phyloP scores from a whole-genome alignment of 2,329 filamentous ascomycete species.

The Aspergillus alliaceus region DNA sequence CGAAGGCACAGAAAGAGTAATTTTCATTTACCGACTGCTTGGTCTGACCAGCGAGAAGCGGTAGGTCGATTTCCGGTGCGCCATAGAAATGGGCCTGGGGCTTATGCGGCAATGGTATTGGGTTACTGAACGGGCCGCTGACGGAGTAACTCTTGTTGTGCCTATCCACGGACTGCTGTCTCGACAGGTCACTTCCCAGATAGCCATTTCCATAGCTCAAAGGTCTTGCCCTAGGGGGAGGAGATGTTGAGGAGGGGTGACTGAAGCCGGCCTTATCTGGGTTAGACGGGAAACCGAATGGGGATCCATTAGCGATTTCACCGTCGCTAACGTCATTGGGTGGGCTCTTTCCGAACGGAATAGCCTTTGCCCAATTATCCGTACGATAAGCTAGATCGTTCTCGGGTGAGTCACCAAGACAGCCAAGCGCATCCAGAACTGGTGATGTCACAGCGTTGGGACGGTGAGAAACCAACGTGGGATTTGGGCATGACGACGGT shows the following conservation, averaged over 20 bases:
- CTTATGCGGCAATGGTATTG: conserved; percentile 67
- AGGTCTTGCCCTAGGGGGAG: conserved; percentile 41
- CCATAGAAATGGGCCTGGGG: conserved; percentile 77
- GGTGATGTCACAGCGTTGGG: conserved; percentile 34
- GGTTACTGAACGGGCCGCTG: conserved; percentile 34
- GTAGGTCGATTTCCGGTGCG: conserved; percentile 69
- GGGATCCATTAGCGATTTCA: conserved; percentile 37
- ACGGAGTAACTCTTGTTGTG: conserved; percentile 41
- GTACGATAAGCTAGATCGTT: conserved; percentile 39
- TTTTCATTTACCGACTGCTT: conserved; percentile 46
- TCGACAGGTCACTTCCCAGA: conserved; percentile 35
- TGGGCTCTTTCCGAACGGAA: conserved; percentile 48
- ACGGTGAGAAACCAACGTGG: conserved; percentile 23
- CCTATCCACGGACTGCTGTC: conserved; percentile 38
- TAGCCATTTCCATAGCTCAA: conserved; percentile 44
- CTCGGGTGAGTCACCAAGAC: conserved; percentile 30
- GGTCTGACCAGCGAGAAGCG: conserved; percentile 30
- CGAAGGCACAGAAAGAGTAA: conserved; percentile 80
- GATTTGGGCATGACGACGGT: conserved; percentile 32
- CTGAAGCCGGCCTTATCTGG: conserved; percentile 41
- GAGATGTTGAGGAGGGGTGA: conserved; percentile 45
- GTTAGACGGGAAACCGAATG: conserved; percentile 40
- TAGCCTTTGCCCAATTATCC: conserved; percentile 45
- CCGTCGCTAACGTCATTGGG: conserved; percentile 39
- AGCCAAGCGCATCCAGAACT: conserved; percentile 39